These are phyloP conservation scores for Dalechampia spathulata DNA, from an alignment of 441 rosid genomes.

Conservation along the genomic window DNA sequence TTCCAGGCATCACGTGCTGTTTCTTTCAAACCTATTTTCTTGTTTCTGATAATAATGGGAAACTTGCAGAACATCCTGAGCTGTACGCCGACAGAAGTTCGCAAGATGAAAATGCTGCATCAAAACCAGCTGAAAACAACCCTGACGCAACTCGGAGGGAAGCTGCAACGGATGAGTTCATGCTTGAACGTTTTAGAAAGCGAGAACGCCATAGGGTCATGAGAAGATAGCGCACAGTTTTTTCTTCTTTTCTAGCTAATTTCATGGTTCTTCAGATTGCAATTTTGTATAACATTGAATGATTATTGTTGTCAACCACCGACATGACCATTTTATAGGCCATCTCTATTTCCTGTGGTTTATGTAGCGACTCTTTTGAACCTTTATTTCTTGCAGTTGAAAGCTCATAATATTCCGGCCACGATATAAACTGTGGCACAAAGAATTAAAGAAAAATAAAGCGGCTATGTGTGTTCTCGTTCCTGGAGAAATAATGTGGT, in stretches of 20 bases:
- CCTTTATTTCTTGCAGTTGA: no score
- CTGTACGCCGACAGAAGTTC: slow-evolving; percentile 61
- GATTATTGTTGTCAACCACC: no score
- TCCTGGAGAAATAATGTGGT: no score
- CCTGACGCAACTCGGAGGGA: slow-evolving; percentile 57
- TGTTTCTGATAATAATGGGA: background rate
- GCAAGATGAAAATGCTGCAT: slow-evolving; percentile 38
- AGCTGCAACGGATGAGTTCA: slow-evolving; percentile 91
- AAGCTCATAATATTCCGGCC: no score
- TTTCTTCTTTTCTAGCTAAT: background rate
- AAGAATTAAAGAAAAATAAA: no score
- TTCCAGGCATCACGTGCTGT: background rate
- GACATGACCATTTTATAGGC: no score
- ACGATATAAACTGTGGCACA: no score
- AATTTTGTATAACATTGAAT: background rate
- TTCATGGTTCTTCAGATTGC: background rate
- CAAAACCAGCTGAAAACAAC: slow-evolving; percentile 42
- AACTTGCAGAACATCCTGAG: slow-evolving; percentile 78
- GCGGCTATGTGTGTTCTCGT: no score
- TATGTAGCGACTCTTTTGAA: no score
- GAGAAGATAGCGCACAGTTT: slow-evolving; percentile 46
- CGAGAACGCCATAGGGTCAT: slow-evolving; percentile 83
- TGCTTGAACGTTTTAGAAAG: slow-evolving; percentile 86
- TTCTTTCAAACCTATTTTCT: background rate
- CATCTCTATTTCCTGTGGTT: no score